phyloP scores from a whole-genome alignment of 345 rosid genomes.

The Gossypium rotundifolium region DNA sequence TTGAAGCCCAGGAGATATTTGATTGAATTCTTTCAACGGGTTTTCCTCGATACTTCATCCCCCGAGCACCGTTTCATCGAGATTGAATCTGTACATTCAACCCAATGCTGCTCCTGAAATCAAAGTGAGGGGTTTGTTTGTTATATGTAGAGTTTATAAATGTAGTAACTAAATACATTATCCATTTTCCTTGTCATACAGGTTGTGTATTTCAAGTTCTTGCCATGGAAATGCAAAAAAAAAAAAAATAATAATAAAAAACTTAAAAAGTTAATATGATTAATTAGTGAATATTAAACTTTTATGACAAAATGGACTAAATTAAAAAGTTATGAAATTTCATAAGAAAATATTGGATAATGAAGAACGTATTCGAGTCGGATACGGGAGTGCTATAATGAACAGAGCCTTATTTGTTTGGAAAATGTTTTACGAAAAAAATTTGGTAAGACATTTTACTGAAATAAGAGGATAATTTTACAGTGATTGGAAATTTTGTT shows the following conservation, averaged over 20 bases:
- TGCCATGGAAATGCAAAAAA: not conserved
- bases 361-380: too few species aligned
- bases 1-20: constrained; percentile 87
- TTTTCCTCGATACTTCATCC: not conserved
- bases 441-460: too few species aligned
- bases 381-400: fast-evolving
- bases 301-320: too few species aligned
- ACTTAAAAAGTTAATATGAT: too few species aligned
- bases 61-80: not conserved
- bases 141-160: not conserved
- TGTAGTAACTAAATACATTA: not conserved
- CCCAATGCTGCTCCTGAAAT: not conserved
- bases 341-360: too few species aligned
- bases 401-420: too few species aligned
- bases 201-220: not conserved
- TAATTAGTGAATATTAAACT: too few species aligned
- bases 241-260: too few species aligned
- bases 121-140: not conserved
- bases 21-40: constrained; percentile 36
- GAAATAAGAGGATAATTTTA: too few species aligned
- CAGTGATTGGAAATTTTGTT: fast-evolving
- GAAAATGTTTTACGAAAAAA: too few species aligned
- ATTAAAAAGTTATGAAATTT: too few species aligned
- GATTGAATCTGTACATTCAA: not conserved
- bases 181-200: not conserved